Percentiles rank a stretch among this genome's conserved stretches.
phyloP scores from a whole-genome alignment of 305 asterid species.

The Solanum chacoense region DNA sequence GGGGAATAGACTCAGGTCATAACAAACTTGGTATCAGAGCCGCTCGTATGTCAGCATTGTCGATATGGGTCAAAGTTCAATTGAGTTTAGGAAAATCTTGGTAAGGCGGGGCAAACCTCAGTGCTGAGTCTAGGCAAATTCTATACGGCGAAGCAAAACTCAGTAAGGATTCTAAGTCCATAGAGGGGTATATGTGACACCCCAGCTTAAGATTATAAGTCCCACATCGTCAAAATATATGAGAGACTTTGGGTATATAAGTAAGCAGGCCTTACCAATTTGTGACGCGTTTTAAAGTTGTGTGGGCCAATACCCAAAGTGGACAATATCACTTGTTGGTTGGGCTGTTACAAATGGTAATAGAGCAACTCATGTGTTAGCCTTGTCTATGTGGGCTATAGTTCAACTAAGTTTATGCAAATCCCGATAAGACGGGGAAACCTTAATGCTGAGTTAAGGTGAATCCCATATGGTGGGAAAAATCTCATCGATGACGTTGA shows the following conservation, averaged over 20 bases:
- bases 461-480: neutral
- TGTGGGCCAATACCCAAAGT: neutral
- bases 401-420: neutral
- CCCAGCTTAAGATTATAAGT: neutral
- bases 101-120: neutral
- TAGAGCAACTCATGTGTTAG: neutral
- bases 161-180: neutral
- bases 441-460: neutral
- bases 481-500: neutral
- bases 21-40: too few relatives aligned
- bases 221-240: neutral
- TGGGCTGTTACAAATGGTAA: neutral
- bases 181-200: neutral
- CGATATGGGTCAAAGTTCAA: too few relatives aligned
- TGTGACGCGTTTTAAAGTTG: too few relatives aligned
- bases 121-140: neutral
- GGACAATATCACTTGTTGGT: neutral
- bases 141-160: neutral
- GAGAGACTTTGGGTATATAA: neutral
- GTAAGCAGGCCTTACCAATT: neutral
- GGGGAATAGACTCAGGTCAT: neutral
- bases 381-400: neutral
- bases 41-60: neutral
- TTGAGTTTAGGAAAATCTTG: too few relatives aligned
- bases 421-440: neutral